Percentiles rank a stretch among this genome's conserved stretches.
Evolutionary conservation across 306 rosid species (phyloP).

Genomic region (Pterocarpus santalinus): DNA sequence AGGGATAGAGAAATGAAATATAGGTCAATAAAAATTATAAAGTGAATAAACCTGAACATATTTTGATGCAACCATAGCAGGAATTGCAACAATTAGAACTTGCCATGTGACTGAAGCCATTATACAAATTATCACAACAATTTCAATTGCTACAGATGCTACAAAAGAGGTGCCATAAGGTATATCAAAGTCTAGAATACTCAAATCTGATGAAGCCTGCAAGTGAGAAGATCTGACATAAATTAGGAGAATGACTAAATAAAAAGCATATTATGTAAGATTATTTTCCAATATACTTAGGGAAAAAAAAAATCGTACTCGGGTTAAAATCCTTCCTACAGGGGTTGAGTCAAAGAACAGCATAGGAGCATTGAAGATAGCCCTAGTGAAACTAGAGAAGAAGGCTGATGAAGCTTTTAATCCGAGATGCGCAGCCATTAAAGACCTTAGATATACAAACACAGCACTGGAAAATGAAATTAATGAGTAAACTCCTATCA

Average conservation of each 20-base stretch:
- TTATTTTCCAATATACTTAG: neutral
- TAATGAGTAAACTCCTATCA: conserved; percentile 68
- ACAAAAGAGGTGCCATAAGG: conserved; percentile 64
- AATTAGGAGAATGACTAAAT: neutral
- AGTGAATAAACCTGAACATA: conserved; percentile 61
- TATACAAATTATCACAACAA: conserved; percentile 51
- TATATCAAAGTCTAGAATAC: conserved; percentile 78
- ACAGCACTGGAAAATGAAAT: conserved; percentile 61
- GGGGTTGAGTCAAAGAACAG: conserved; percentile 87
- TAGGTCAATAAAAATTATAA: neutral
- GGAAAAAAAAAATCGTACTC: conserved; percentile 57
- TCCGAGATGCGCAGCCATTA: conserved; percentile 60
- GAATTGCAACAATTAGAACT: conserved; percentile 73
- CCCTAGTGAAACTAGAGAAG: conserved; percentile 64
- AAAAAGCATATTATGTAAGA: neutral
- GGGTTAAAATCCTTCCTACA: conserved; percentile 77
- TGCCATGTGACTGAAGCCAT: conserved; percentile 86
- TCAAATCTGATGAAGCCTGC: conserved; percentile 91
- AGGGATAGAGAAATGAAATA: neutral
- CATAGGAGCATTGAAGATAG: conserved; percentile 90
- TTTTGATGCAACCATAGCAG: conserved; percentile 60
- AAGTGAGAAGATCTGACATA: conserved; percentile 13
- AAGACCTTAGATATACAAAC: conserved; percentile 59
- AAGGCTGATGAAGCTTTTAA: conserved; percentile 78
- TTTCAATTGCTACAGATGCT: conserved; percentile 47